Evolutionary conservation across 805 yeast genomes (phyloP).

Genomic region (Soucietia sequanensis): DNA sequence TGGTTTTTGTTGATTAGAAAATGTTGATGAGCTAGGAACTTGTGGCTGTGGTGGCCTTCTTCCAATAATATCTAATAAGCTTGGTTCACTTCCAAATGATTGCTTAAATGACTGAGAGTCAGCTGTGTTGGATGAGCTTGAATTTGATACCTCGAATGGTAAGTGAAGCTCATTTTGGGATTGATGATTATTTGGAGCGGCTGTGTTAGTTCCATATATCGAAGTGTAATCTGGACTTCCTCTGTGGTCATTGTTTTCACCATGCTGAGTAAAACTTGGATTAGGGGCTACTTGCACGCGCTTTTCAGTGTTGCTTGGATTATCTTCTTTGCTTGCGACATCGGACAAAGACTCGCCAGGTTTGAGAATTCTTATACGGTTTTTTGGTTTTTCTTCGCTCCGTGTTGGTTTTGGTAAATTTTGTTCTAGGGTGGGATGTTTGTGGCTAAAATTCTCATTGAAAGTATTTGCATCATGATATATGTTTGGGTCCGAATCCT

Average conservation of each 20-base stretch:
- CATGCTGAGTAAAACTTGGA: too few species aligned
- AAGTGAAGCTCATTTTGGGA: not conserved
- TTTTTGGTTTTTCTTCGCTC: too few species aligned
- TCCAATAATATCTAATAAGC: constrained; percentile 12
- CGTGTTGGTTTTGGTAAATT: too few species aligned
- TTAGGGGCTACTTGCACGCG: too few species aligned
- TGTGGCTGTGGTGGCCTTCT: constrained; percentile 4
- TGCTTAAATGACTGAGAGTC: constrained; percentile 1
- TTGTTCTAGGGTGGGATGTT: too few species aligned
- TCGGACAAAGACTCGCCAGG: constrained; percentile 25
- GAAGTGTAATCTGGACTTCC: constrained; percentile 2
- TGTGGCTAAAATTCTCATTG: too few species aligned
- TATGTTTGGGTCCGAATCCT: too few species aligned
- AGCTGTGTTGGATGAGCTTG: not conserved
- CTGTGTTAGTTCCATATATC: constrained; percentile 2
- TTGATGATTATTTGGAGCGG: constrained; percentile 1
- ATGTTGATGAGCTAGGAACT: not conserved
- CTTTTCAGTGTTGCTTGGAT: not conserved
- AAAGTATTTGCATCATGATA: too few species aligned
- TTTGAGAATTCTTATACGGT: constrained; percentile 23
- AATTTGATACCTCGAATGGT: not conserved
- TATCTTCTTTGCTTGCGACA: constrained; percentile 3
- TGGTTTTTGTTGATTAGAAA: constrained; percentile 3
- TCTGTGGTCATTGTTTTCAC: not conserved
- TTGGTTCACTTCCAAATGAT: constrained; percentile 3